Evolutionary conservation across 2,329 filamentous ascomycete genomes (phyloP).

Genomic region (Xylariaceae sp.): DNA sequence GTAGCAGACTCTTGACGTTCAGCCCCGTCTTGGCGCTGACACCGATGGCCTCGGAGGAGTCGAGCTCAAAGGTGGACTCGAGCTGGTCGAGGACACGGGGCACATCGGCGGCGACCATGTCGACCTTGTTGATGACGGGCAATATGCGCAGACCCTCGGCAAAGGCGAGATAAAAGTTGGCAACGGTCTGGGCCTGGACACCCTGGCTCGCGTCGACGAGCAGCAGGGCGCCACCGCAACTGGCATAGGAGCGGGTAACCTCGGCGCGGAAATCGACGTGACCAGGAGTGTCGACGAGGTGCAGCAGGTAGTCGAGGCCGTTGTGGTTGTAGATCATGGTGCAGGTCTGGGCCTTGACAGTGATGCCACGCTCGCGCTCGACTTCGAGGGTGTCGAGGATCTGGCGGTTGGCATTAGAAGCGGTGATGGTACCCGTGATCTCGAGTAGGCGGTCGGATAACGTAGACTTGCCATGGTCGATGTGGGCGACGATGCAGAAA

Average conservation of each 20-base stretch:
- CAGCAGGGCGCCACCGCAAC: constrained; percentile 87
- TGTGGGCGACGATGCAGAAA: constrained; percentile 98
- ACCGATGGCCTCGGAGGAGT: constrained; percentile 64
- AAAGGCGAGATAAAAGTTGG: constrained; percentile 97
- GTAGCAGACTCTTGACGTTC: constrained; percentile 80
- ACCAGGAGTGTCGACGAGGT: constrained; percentile 93
- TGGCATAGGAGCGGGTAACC: constrained; percentile 92
- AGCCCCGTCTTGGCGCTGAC: constrained; percentile 93
- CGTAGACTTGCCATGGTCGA: constrained; percentile 98
- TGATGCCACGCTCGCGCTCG: constrained; percentile 92
- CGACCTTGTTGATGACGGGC: constrained; percentile 95
- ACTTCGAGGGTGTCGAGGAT: constrained; percentile 96
- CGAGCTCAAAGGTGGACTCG: constrained; percentile 80
- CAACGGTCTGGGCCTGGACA: constrained; percentile 95
- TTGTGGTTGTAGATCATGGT: constrained; percentile 92
- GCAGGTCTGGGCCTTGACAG: constrained; percentile 97
- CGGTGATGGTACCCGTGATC: constrained; percentile 86
- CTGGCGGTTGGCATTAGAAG: constrained; percentile 82
- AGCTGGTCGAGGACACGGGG: constrained; percentile 83
- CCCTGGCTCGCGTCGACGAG: constrained; percentile 96
- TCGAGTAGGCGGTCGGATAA: constrained; percentile 90
- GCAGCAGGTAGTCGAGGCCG: constrained; percentile 85
- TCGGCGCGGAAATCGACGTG: constrained; percentile 98
- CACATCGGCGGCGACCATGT: constrained; percentile 86
- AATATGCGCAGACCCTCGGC: constrained; percentile 83